Percentiles rank a stretch among this genome's conserved stretches.
phyloP scores from a whole-genome alignment of 2,329 filamentous ascomycete species.

The Colletotrichum gigasporum region DNA sequence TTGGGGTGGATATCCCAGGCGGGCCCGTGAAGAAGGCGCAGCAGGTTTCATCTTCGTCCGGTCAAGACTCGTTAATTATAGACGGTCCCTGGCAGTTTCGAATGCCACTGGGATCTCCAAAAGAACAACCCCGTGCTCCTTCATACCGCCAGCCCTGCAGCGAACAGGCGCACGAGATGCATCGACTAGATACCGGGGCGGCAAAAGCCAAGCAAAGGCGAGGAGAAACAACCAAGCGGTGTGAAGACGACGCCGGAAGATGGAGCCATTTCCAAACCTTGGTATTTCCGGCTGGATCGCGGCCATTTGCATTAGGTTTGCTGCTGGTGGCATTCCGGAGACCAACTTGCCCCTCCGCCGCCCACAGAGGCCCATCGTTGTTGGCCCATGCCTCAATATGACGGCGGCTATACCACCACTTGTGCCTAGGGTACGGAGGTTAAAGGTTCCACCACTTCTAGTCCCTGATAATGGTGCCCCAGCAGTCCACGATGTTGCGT shows the following conservation, averaged over 20 bases:
- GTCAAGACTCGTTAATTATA: conserved; percentile 14
- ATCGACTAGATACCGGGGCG: neutral
- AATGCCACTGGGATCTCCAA: conserved; percentile 5
- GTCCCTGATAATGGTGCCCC: conserved; percentile 3
- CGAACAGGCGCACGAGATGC: neutral
- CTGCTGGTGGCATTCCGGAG: conserved; percentile 18
- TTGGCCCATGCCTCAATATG: conserved; percentile 23
- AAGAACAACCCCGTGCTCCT: neutral
- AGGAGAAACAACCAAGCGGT: conserved; percentile 3
- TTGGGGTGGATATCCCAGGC: neutral
- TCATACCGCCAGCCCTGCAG: conserved; percentile 6
- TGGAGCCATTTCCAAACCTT: conserved; percentile 10
- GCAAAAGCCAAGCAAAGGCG: conserved; percentile 3
- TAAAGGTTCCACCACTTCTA: conserved; percentile 15
- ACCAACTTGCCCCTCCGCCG: conserved; percentile 1
- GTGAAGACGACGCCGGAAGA: neutral
- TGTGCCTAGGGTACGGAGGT: neutral
- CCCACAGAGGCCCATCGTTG: neutral
- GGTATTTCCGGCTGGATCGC: conserved; percentile 9
- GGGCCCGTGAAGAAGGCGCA: conserved; percentile 33
- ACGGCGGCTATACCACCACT: conserved; percentile 12
- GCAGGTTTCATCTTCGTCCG: conserved; percentile 42
- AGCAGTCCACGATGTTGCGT: conserved; percentile 11
- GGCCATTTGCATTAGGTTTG: conserved; percentile 21
- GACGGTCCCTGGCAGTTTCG: conserved; percentile 23